Base-by-base conservation (phyloP, 2,329 filamentous ascomycete species). In the Neonectria faginata region DNA sequence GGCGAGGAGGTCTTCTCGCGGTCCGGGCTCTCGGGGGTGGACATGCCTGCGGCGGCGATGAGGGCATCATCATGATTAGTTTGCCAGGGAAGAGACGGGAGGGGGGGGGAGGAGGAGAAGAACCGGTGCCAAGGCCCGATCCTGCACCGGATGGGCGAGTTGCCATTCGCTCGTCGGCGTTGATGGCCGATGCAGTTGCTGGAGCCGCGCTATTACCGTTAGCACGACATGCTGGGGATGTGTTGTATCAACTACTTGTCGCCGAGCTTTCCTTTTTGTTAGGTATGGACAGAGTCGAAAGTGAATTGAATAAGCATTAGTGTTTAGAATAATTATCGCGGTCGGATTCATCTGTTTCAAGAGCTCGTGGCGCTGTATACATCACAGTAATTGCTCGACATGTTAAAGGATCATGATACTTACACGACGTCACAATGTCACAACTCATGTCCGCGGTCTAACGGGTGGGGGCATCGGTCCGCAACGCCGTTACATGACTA, bases 121-220 rank as follows among this genome's bases (percentile, higher is more conserved):
- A 60, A 42, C 45, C 36, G 42, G 50, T 45, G 29, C 12, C 31
- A 64, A 27, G 27, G 42, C 60, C 60, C 55, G 48, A 20, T 53
- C 12, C 57, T 36, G 48, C 42, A 22, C 16, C 51, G 16, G 25
- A 20, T 18, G 57, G 31, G 39, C 41, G 44, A 14, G 52, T n/a
- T n/a, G 33, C 41, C 58, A 54, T 60, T 55, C 61, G 61, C 42
- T 45, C 45, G 45, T 31, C 44, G 44, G 29, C 64, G 57, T 61
- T 67, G 41, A 66, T 57, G 62, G 57, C 50, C 57, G 57, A 36
- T n/a, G 56, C 25, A 25, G 48, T 22, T 39, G 29, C 50, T 45
- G 44, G 31, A 39, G 20, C 70, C 70, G 70, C 25, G 39, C 63
- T 73, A 73, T 73, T 73, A 62, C 71, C 69, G 71, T 33, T 27